Evolutionary conservation across 306 rosid genomes (phyloP).

Genomic region (Acacia melanoxylon): DNA sequence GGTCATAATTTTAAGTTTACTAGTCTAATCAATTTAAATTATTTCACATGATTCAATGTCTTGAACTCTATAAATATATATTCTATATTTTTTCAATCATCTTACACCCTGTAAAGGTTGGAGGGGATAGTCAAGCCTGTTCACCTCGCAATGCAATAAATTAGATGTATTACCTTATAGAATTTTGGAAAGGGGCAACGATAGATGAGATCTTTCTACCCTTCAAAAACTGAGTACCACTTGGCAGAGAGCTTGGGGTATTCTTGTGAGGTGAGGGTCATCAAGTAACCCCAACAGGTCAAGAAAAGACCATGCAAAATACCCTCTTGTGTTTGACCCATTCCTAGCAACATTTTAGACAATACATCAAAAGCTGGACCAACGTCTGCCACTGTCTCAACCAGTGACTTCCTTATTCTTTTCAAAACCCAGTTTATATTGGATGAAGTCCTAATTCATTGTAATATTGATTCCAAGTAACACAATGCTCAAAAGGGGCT

Average conservation of each 20-base stretch:
- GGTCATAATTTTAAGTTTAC: neutral
- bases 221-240: conserved; percentile 28
- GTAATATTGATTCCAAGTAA: neutral
- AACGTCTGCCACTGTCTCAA: neutral
- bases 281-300: conserved; percentile 23
- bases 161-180: neutral
- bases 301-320: conserved; percentile 34
- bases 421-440: neutral
- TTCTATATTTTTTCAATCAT: neutral
- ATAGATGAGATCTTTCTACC: neutral
- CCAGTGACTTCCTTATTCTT: too few species aligned
- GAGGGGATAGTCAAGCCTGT: neutral
- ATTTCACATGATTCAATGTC: neutral
- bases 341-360: too few species aligned
- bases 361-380: neutral
- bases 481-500: neutral
- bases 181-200: neutral
- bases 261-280: conserved; percentile 33
- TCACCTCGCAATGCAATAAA: neutral
- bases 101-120: too few species aligned
- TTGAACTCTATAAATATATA: neutral
- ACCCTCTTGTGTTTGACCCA: conserved; percentile 34
- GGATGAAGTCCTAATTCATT: neutral
- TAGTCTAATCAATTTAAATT: too few species aligned
- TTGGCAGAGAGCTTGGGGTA: conserved; percentile 33